phyloP scores from a whole-genome alignment of 805 yeast species.

The Zygosaccharomyces kombuchaensis region DNA sequence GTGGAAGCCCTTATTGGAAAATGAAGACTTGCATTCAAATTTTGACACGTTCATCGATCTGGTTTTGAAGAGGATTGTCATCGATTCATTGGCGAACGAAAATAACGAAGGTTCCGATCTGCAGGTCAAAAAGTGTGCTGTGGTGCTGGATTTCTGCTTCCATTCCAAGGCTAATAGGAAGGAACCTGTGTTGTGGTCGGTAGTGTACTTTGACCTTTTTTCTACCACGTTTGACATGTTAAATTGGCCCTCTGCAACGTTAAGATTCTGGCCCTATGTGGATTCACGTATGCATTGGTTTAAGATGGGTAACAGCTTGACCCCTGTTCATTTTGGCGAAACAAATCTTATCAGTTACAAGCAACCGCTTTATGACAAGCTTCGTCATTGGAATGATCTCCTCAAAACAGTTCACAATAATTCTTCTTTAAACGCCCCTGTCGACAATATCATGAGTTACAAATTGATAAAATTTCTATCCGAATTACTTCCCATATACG shows the following conservation, averaged over 20 bases:
- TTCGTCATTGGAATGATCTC: constrained; percentile 32
- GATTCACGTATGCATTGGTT: constrained; percentile 33
- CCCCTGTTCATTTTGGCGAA: constrained; percentile 15
- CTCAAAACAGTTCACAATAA: constrained; percentile 20
- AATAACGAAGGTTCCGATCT: constrained; percentile 5
- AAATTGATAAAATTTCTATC: constrained; percentile 26
- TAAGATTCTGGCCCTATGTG: constrained; percentile 30
- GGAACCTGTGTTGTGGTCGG: constrained; percentile 19
- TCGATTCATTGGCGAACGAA: constrained; percentile 13
- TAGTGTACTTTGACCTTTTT: constrained; percentile 25
- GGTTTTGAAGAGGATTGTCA: constrained; percentile 15
- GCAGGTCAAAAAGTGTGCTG: constrained; percentile 13
- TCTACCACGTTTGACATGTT: constrained; percentile 19
- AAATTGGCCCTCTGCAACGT: constrained; percentile 24
- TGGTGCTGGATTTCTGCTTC: constrained; percentile 27
- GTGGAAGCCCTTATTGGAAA: constrained; percentile 15
- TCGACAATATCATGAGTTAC: constrained; percentile 24
- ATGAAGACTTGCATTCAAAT: constrained; percentile 4
- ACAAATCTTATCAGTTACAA: constrained; percentile 31
- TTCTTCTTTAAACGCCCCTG: constrained; percentile 24
- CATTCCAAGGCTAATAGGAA: constrained; percentile 19
- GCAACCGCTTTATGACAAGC: constrained; percentile 27
- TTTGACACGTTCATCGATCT: constrained; percentile 16
- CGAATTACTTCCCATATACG: constrained; percentile 26
- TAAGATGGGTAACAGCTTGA: constrained; percentile 17